Evolutionary conservation across 1,284 basidiomycete genomes (phyloP), one percentile per base, ranked within the genome.

Genomic region (Gastroboletus turbinatus): DNA sequence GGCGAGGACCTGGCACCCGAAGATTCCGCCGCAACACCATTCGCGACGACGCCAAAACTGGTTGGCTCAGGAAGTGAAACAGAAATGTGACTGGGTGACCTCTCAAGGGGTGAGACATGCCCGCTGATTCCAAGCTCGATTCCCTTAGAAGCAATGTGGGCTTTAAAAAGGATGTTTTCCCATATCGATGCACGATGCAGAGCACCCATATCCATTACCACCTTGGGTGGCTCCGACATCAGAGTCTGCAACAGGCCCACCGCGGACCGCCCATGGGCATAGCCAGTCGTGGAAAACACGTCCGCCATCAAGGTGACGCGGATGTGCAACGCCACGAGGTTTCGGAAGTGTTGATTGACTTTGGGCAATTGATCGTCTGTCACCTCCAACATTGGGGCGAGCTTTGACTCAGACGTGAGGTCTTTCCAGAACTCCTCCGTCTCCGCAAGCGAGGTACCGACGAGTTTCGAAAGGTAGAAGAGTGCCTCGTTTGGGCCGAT

Each of bases 251-350:
- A 79, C 32, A 97, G 77, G 7, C 85, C 79, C 4, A 89, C 83
- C 1, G 90, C 86, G 32, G 87, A 82, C 60, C 94, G 85, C 46
- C 88, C 83, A 63, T 94, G 92, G n/a, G 87, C 80, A 71, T 90
- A 94, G 5, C 89, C 87, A 42, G 92, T 85, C n/a, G 90, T 92
- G 4, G 87, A 82, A 71, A 96, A 94, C 14, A 95, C 86, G 64
- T 98, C 96, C 11, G 90, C 90, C 50, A 99, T 82, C 21, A 98
- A 74, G 19, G 92, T 90, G 35, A 91, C 80, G 21, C 92, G 84
- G 38, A 90, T 87, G 63, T 93, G 86, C 23, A 97, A 76, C 9
- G 84, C 82, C 39, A 94, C 82, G n/a, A 96, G 78, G 60, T 78
- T 80, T 44, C 93, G 83, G 77, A 96, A 96, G 27, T 78, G 76